Percentiles rank a stretch among this genome's conserved stretches.
These are phyloP conservation scores for Aspergillus sparsus DNA, from an alignment of 495 filamentous ascomycete species.

Conservation along the genomic window DNA sequence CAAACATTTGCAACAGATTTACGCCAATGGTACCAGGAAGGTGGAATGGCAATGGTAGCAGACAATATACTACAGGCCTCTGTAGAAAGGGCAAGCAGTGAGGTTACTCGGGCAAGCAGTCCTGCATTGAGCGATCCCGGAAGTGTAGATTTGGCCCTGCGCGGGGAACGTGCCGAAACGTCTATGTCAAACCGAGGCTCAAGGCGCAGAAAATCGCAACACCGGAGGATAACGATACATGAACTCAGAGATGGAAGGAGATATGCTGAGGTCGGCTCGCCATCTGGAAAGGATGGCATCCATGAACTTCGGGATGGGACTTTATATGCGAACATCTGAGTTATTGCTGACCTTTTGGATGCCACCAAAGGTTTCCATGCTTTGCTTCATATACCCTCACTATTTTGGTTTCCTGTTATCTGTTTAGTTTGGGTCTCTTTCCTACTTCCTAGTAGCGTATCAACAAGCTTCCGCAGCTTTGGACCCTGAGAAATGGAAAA, in stretches of 20 bases:
- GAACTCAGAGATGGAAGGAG: slow-evolving; percentile 47
- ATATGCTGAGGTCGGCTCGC: slow-evolving; percentile 45
- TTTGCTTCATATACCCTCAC: not conserved
- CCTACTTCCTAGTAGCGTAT: not conserved
- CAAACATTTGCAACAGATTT: slow-evolving; percentile 54
- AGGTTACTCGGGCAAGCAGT: slow-evolving; percentile 34
- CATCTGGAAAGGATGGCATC: slow-evolving; percentile 39
- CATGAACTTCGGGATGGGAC: slow-evolving; percentile 51
- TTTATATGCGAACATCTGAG: slow-evolving; percentile 44
- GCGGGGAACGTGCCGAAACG: slow-evolving; percentile 25
- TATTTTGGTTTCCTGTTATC: not conserved
- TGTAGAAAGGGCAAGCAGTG: slow-evolving; percentile 39
- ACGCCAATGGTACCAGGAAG: slow-evolving; percentile 44
- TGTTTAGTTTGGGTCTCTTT: not conserved
- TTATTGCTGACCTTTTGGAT: not conserved
- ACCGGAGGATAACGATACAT: slow-evolving; percentile 45
- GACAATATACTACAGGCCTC: slow-evolving; percentile 43
- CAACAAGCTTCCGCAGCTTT: not conserved
- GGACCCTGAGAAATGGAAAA: not conserved
- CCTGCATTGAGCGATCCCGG: slow-evolving; percentile 38
- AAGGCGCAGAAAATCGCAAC: slow-evolving; percentile 33
- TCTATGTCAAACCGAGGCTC: slow-evolving; percentile 33
- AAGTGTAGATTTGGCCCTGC: slow-evolving; percentile 31
- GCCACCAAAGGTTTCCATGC: not conserved
- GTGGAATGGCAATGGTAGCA: slow-evolving; percentile 38